Percentiles rank a stretch among this genome's conserved stretches.
Conservation (phyloP, 805 yeast species). For the Isabelozyma heimii region DNA sequence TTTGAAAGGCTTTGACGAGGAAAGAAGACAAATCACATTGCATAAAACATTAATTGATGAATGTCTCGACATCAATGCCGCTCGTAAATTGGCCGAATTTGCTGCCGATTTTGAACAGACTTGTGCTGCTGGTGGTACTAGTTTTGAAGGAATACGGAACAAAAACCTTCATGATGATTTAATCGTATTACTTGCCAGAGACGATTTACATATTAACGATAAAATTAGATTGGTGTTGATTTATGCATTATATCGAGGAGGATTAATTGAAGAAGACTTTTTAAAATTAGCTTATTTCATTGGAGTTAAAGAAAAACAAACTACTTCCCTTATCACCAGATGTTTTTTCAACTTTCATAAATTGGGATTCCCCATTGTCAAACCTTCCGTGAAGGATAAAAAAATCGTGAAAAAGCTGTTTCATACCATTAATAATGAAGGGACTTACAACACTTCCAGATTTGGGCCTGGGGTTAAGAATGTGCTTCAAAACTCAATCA, state of each 20-base stretch:
- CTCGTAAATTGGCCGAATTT: conserved; percentile 57
- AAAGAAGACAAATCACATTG: conserved; percentile 55
- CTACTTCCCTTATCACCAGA: conserved; percentile 57
- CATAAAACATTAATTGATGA: conserved; percentile 64
- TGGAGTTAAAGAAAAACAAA: conserved; percentile 42
- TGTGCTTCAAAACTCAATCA: conserved; percentile 50
- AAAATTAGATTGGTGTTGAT: conserved; percentile 71
- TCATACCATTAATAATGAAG: conserved; percentile 54
- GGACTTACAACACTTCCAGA: conserved; percentile 63
- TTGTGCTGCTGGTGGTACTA: conserved; percentile 68
- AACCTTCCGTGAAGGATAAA: conserved; percentile 37
- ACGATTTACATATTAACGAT: conserved; percentile 54
- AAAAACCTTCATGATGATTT: conserved; percentile 61
- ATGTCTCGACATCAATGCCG: conserved; percentile 59
- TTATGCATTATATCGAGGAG: conserved; percentile 80
- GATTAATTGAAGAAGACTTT: conserved; percentile 72
- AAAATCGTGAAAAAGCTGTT: conserved; percentile 48
- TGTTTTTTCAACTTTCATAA: conserved; percentile 40
- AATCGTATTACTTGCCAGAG: conserved; percentile 50
- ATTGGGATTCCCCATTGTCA: conserved; percentile 58
- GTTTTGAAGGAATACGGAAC: conserved; percentile 62
- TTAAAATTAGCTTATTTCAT: conserved; percentile 61
- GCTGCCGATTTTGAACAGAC: conserved; percentile 85
- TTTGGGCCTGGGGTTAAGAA: conserved; percentile 67
- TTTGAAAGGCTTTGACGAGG: conserved; percentile 64